These are phyloP conservation scores for Teunomyces funiuensis DNA, from an alignment of 805 yeast species.

Conservation along the genomic window DNA sequence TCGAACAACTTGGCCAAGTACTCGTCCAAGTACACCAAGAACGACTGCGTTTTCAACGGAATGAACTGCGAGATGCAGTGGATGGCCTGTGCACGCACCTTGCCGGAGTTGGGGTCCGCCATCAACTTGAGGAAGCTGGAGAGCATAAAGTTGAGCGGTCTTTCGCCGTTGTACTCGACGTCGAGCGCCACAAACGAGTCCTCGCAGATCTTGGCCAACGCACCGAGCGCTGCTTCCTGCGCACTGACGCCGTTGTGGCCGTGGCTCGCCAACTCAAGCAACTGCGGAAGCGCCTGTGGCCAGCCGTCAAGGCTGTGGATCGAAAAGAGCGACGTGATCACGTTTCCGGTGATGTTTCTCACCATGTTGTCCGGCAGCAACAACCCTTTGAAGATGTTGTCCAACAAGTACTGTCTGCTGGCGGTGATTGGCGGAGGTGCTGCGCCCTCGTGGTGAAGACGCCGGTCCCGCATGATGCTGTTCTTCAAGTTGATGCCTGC, in stretches of 20 bases:
- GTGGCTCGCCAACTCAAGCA: conserved; percentile 57
- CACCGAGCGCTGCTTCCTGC: conserved; percentile 77
- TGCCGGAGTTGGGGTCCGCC: conserved; percentile 34
- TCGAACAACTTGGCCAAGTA: conserved; percentile 63
- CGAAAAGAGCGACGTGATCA: conserved; percentile 77
- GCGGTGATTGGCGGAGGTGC: conserved; percentile 13
- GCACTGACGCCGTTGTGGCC: conserved; percentile 18
- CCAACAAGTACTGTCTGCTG: conserved; percentile 36
- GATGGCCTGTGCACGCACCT: conserved; percentile 61
- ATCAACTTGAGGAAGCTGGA: conserved; percentile 61
- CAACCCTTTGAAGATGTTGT: conserved; percentile 54
- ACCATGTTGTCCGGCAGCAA: conserved; percentile 58
- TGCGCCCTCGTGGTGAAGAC: not conserved
- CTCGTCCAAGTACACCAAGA: conserved; percentile 63
- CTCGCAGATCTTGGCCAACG: conserved; percentile 86
- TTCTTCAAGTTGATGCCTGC: conserved; percentile 88
- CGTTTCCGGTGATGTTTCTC: conserved; percentile 87
- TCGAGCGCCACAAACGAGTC: conserved; percentile 73
- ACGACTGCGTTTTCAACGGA: conserved; percentile 63
- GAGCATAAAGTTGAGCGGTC: conserved; percentile 68
- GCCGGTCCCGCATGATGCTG: conserved; percentile 42
- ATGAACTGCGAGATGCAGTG: conserved; percentile 77
- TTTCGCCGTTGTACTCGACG: conserved; percentile 58
- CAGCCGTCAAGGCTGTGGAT: conserved; percentile 66
- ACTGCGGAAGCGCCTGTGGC: conserved; percentile 72